Evolutionary conservation across 2,329 filamentous ascomycete species (phyloP).

Genomic region (Teratosphaeria zuluensis): DNA sequence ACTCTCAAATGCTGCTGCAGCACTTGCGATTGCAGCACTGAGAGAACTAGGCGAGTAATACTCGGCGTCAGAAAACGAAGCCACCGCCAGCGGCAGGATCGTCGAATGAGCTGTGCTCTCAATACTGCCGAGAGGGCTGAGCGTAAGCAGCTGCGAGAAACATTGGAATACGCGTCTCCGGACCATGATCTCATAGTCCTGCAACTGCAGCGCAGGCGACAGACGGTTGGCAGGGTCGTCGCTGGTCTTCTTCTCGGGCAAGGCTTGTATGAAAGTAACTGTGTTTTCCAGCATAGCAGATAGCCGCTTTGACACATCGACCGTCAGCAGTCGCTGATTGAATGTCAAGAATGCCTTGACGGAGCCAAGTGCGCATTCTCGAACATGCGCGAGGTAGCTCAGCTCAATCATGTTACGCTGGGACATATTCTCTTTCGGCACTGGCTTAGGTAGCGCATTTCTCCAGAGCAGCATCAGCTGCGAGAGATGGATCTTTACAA

Average conservation of each 20-base stretch:
- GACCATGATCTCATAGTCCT: constrained; percentile 88
- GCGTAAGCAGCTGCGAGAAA: constrained; percentile 81
- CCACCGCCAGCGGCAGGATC: constrained; percentile 76
- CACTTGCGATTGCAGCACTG: constrained; percentile 83
- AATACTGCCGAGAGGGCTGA: constrained; percentile 73
- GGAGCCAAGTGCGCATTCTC: constrained; percentile 86
- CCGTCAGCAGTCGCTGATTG: constrained; percentile 82
- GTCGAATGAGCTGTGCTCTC: constrained; percentile 88
- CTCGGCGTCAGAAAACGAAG: constrained; percentile 86
- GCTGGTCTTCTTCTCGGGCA: constrained; percentile 73
- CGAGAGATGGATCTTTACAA: constrained; percentile 95
- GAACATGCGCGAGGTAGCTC: constrained; percentile 85
- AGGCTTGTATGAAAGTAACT: constrained; percentile 72
- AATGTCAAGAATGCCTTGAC: constrained; percentile 88
- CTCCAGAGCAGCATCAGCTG: constrained; percentile 93
- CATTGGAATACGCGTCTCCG: constrained; percentile 87
- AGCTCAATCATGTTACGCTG: constrained; percentile 78
- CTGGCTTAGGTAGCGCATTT: constrained; percentile 85
- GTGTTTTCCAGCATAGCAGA: constrained; percentile 94
- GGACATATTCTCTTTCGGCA: constrained; percentile 84
- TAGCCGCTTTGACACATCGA: constrained; percentile 87
- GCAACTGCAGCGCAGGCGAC: constrained; percentile 74
- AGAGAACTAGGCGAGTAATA: constrained; percentile 76
- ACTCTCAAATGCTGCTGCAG: constrained; percentile 80
- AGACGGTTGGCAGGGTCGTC: constrained; percentile 81